Evolutionary conservation across 164 flowering plant species (phyloP).

Genomic region (Vitis riparia): DNA sequence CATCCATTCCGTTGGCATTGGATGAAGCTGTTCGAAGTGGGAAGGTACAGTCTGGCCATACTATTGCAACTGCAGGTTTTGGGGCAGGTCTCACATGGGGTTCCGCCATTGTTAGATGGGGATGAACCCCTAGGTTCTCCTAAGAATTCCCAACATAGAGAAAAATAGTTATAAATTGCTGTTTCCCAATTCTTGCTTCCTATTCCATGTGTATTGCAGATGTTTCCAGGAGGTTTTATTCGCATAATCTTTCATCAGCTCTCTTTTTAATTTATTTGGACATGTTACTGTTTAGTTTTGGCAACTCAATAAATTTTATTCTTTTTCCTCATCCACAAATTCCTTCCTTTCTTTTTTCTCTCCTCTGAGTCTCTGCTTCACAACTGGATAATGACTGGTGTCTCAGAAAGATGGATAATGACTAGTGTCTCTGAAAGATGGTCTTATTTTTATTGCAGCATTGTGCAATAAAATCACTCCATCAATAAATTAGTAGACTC

Average conservation of each 20-base stretch:
- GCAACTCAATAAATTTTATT: slow-evolving; percentile 8
- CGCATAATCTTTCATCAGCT: slow-evolving; percentile 3
- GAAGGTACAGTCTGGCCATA: slow-evolving; percentile 73
- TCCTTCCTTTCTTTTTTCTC: too few relatives aligned
- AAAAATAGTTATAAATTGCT: not conserved
- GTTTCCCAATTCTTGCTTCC: not conserved
- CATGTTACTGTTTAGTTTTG: slow-evolving; percentile 1
- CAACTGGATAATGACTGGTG: too few relatives aligned
- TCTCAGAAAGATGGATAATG: too few relatives aligned
- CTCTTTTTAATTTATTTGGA: slow-evolving; percentile 4
- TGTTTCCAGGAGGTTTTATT: not conserved
- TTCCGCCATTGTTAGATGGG: slow-evolving; percentile 86
- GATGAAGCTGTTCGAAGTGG: slow-evolving; percentile 91
- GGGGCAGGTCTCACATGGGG: slow-evolving; percentile 99
- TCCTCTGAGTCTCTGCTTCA: too few relatives aligned
- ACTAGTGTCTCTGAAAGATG: too few relatives aligned
- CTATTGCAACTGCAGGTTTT: slow-evolving; percentile 61
- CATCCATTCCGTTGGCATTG: slow-evolving; percentile 90
- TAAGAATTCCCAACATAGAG: not conserved
- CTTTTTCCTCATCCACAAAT: not conserved
- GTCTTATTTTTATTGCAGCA: not conserved
- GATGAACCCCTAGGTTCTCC: slow-evolving; percentile 23
- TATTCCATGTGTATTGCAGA: not conserved
- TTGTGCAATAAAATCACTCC: not conserved
- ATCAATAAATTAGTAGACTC: not conserved